Evolutionary conservation across 225 moss, liverwort and hornwort genomes (phyloP).

Genomic region (Climacium dendroides): DNA sequence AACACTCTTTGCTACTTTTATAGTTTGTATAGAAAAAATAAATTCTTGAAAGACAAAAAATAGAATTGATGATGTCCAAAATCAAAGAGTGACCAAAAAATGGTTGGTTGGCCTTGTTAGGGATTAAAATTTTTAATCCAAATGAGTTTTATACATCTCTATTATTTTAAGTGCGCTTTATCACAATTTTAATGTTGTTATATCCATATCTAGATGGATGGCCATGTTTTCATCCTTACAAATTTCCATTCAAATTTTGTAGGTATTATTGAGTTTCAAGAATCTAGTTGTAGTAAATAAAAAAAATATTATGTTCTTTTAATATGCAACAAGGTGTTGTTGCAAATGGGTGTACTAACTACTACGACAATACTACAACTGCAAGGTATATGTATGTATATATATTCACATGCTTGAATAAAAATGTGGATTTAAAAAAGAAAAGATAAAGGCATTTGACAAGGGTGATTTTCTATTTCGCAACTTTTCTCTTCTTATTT

Average conservation of each 20-base stretch:
- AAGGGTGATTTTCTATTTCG: not conserved
- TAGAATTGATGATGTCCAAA: accelerated
- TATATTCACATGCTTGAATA: accelerated
- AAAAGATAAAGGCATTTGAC: no score
- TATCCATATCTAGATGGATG: not conserved
- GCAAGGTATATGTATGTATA: no score
- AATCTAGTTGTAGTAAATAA: not conserved
- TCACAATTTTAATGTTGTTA: accelerated
- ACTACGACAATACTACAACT: no score
- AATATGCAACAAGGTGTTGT: not conserved
- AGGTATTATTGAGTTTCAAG: not conserved
- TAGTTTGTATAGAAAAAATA: not conserved
- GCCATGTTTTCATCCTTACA: not conserved
- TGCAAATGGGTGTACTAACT: no score
- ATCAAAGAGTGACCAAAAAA: accelerated
- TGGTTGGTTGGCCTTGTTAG: not conserved
- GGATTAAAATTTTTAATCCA: no score
- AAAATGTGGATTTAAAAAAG: not conserved
- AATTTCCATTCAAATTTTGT: not conserved
- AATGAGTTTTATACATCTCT: no score
- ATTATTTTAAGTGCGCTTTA: no score
- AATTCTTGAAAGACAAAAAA: not conserved
- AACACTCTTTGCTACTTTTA: not conserved
- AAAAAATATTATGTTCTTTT: not conserved
- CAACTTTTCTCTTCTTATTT: not conserved